Base-by-base conservation (phyloP, 441 rosid genomes). In the Erodium trifolium region DNA sequence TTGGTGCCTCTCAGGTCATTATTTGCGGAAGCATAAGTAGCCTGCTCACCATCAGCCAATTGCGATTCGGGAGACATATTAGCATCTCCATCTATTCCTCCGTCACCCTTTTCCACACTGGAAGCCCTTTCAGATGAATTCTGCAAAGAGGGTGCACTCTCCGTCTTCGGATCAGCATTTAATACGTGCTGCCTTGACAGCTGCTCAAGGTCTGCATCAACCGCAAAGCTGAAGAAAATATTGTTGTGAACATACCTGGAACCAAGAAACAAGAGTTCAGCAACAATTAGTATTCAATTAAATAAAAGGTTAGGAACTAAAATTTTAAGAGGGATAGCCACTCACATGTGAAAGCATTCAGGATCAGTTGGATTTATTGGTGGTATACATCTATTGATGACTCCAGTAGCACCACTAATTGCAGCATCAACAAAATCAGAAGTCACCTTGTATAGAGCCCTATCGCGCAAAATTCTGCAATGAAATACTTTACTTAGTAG, bases 351-450 rank as follows among this genome's bases (percentile, higher is more conserved):
- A 80, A 93, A 83, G 87, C 97, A 91, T 83, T 96, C 99, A 3
- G 99, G 97, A 87, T 96, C 99, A 45, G 99, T 88, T 79, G 99
- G 98, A 86, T 96, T 96, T 70, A 96, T 93, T 34, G 98, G 99
- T 37, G 98, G 98, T 77, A 96, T 96, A 75, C 97, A 96, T 82
- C 97, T 86, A 85, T 80, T 85, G 78, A 96, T 93, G 70, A 96
- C 99, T 78, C 99, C 98, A 74, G 87, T 83, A 67, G 99, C 99
- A 78, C 99, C 99, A 65, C 80, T 89, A 76, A 85, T 81, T 31
- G 99, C 97, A 35, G 99, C 98, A 81, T 91, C 99, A 51, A 96
- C 98, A 81, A 96, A 96, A 85, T 96, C 99, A 18, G 97, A 93
- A 65, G 96, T 89, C 71, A 96, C 99, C 81, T 96, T 96, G 89